Conservation (phyloP, 257 asterid genomes). For the Rauvolfia tetraphylla region DNA sequence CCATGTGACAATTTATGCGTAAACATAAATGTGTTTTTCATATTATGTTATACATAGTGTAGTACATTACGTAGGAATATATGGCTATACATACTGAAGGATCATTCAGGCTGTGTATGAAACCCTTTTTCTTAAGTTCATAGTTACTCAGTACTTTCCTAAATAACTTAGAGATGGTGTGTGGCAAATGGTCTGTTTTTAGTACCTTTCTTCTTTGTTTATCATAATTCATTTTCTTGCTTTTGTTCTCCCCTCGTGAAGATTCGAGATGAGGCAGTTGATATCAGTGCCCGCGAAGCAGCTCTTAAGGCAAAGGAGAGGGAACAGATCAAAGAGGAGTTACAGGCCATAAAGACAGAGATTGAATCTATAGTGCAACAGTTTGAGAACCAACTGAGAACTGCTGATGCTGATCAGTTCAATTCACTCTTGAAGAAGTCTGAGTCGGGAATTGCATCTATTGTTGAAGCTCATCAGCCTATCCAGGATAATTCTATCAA, state of each 20-base stretch:
- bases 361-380: conserved; percentile 54
- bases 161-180: not conserved
- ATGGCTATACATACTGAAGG: not conserved
- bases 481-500: conserved; percentile 29
- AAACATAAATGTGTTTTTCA: not conserved
- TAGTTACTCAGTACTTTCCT: too few relatives aligned
- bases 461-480: conserved; percentile 59
- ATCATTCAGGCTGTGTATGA: too few relatives aligned
- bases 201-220: not conserved
- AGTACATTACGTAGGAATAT: not conserved
- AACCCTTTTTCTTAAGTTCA: too few relatives aligned
- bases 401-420: conserved; percentile 35
- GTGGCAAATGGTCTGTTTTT: not conserved
- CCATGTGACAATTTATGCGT: not conserved
- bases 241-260: conserved; percentile 26
- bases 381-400: conserved; percentile 61
- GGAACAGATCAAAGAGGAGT: conserved; percentile 48
- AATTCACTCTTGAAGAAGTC: conserved; percentile 58
- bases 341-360: conserved; percentile 46
- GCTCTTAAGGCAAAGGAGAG: conserved; percentile 74
- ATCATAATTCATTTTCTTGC: conserved; percentile 5
- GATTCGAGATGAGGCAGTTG: conserved; percentile 68
- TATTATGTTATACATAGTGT: not conserved
- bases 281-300: conserved; percentile 70
- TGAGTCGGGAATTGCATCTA: conserved; percentile 59